These are phyloP conservation scores for Fomitopsis schrenkii DNA, from an alignment of 1,284 basidiomycete genomes.

Conservation along the genomic window DNA sequence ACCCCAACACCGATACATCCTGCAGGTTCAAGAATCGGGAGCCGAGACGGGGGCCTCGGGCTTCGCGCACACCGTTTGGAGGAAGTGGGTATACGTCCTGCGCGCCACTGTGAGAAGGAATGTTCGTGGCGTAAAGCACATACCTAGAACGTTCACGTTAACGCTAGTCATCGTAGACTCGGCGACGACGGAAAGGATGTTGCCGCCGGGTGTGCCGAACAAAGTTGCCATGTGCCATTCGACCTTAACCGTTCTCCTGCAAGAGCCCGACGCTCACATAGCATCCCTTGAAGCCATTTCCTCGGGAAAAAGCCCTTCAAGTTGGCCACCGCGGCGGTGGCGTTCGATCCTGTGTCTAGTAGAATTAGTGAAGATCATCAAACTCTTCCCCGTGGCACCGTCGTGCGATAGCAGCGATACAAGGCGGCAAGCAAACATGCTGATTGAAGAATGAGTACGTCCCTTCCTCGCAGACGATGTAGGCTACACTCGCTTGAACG, in stretches of 20 bases:
- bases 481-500: too few relatives aligned
- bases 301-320: too few relatives aligned
- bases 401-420: too few relatives aligned
- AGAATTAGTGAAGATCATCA: too few relatives aligned
- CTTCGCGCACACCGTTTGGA: constrained; percentile 24
- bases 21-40: background rate
- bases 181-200: constrained; percentile 58
- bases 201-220: constrained; percentile 67
- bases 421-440: too few relatives aligned
- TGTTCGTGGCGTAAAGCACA: constrained; percentile 10
- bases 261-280: constrained; percentile 70
- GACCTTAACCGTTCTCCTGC: constrained; percentile 55
- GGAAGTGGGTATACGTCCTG: constrained; percentile 70
- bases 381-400: too few relatives aligned
- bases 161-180: constrained; percentile 56
- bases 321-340: too few relatives aligned
- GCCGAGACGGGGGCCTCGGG: background rate
- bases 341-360: too few relatives aligned
- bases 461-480: too few relatives aligned
- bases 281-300: constrained; percentile 59
- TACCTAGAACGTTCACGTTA: constrained; percentile 63
- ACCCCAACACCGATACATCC: too few relatives aligned
- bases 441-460: too few relatives aligned
- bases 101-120: background rate
- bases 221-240: constrained; percentile 83